phyloP scores from a whole-genome alignment of 2,329 filamentous ascomycete species.

The Fusarium avenaceum region DNA sequence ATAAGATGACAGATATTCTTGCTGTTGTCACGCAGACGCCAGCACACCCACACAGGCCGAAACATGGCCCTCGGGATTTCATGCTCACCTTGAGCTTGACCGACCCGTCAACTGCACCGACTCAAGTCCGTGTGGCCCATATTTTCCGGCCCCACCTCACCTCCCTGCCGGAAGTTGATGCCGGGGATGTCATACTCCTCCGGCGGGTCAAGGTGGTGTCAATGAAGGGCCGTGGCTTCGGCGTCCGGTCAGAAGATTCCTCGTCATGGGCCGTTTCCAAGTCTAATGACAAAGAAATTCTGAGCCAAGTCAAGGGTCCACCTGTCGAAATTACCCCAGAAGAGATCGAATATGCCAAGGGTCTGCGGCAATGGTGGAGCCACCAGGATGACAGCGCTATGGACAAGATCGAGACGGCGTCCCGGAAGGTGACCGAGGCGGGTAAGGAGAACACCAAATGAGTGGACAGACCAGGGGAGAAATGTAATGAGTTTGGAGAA shows the following conservation, averaged over 20 bases:
- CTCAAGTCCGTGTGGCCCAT: slow-evolving; percentile 66
- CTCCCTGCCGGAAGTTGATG: slow-evolving; percentile 66
- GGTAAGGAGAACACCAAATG: slow-evolving; percentile 48
- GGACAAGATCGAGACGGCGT: slow-evolving; percentile 65
- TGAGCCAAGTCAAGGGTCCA: slow-evolving; percentile 70
- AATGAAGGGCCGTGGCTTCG: slow-evolving; percentile 68
- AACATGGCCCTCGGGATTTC: slow-evolving; percentile 70
- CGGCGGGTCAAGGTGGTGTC: slow-evolving; percentile 68
- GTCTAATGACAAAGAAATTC: slow-evolving; percentile 54
- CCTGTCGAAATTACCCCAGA: slow-evolving; percentile 68
- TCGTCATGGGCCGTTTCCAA: slow-evolving; percentile 75
- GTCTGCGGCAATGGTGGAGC: slow-evolving; percentile 64
- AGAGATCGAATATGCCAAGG: slow-evolving; percentile 64
- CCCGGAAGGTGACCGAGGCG: slow-evolving; percentile 51
- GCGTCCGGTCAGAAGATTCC: slow-evolving; percentile 65
- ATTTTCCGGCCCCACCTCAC: slow-evolving; percentile 71
- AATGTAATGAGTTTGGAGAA: slow-evolving; percentile 22
- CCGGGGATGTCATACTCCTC: slow-evolving; percentile 71
- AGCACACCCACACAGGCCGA: slow-evolving; percentile 66
- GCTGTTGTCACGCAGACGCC: slow-evolving; percentile 67
- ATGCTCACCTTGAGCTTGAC: slow-evolving; percentile 70
- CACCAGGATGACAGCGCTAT: slow-evolving; percentile 62
- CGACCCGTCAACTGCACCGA: slow-evolving; percentile 67
- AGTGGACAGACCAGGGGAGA: slow-evolving; percentile 22
- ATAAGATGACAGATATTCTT: slow-evolving; percentile 66